Evolutionary conservation across 805 yeast genomes (phyloP).

Genomic region (Millerozyma miso): DNA sequence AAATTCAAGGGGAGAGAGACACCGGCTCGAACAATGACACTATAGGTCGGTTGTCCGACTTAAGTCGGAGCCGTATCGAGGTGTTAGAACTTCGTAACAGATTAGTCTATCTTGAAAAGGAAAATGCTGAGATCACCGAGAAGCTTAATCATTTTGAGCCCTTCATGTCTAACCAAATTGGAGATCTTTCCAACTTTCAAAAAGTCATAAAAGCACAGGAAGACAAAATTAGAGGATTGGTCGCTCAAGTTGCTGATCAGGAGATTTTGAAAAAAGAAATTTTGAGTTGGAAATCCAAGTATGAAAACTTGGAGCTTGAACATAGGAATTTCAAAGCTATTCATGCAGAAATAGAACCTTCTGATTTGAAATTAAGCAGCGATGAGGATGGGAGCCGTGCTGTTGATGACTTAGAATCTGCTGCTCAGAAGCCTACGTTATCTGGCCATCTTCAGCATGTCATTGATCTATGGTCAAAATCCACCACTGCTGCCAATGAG

Average conservation of each 20-base stretch:
- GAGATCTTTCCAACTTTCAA: constrained; percentile 51
- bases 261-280: constrained; percentile 43
- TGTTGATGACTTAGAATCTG: constrained; percentile 1
- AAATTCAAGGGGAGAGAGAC: constrained; percentile 15
- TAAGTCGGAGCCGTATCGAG: constrained; percentile 38
- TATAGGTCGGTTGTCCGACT: constrained; percentile 22
- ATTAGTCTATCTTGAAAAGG: constrained; percentile 41
- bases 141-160: constrained; percentile 47
- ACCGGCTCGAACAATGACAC: constrained; percentile 2
- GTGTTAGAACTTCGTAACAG: constrained; percentile 42
- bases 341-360: constrained; percentile 27
- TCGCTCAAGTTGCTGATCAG: constrained; percentile 39
- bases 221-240: constrained; percentile 37
- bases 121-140: constrained; percentile 38
- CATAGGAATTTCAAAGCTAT: constrained; percentile 36
- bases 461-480: constrained; percentile 30
- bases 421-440: constrained; percentile 23
- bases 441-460: constrained; percentile 33
- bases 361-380: constrained; percentile 23
- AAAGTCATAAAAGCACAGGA: constrained; percentile 52
- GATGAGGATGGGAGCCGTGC: constrained; percentile 7
- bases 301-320: constrained; percentile 43
- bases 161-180: constrained; percentile 48
- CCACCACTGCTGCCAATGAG: constrained; percentile 7
- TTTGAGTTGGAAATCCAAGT: constrained; percentile 44